A percentile compares a stretch with the other conserved stretches of the same genome.
Conservation (phyloP, 257 asterid genomes). For the Leonotis leonurus region DNA sequence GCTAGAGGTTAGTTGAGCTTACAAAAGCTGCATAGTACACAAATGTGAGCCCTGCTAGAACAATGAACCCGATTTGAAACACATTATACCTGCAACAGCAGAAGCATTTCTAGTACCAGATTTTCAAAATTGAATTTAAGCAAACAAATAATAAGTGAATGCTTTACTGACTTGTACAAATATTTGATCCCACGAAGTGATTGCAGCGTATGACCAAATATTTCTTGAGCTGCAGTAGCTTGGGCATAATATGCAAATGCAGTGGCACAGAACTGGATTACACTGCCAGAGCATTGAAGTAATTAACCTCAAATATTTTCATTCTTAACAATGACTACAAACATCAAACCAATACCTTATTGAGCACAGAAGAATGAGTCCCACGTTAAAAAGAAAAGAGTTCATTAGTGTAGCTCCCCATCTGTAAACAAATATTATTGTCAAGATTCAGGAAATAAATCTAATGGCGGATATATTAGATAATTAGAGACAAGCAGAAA, state of each 20-base stretch:
- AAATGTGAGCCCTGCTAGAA: conserved; percentile 82
- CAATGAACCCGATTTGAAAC: conserved; percentile 76
- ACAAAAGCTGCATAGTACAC: conserved; percentile 79
- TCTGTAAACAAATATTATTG: conserved; percentile 34
- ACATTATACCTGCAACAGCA: conserved; percentile 67
- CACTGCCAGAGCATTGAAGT: conserved; percentile 34
- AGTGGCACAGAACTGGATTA: conserved; percentile 90
- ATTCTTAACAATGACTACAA: not conserved
- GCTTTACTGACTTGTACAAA: conserved; percentile 67
- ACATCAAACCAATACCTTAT: conserved; percentile 44
- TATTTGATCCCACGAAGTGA: conserved; percentile 91
- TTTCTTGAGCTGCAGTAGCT: conserved; percentile 98
- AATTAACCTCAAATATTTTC: not conserved
- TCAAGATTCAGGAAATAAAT: conserved; percentile 10
- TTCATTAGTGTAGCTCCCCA: conserved; percentile 97
- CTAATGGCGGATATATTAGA: not conserved
- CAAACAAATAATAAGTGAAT: not conserved
- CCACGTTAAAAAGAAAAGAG: conserved; percentile 86
- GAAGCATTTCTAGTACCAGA: conserved; percentile 1
- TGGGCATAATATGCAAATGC: conserved; percentile 90
- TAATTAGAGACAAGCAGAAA: too few relatives aligned
- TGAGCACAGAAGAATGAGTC: conserved; percentile 87
- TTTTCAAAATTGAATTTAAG: not conserved
- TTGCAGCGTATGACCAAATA: conserved; percentile 86
- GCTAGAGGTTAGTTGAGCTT: conserved; percentile 32